Percentiles rank a stretch among this genome's conserved stretches.
Conservation (phyloP, 768 basidiomycete genomes). For the Chiua virens region DNA sequence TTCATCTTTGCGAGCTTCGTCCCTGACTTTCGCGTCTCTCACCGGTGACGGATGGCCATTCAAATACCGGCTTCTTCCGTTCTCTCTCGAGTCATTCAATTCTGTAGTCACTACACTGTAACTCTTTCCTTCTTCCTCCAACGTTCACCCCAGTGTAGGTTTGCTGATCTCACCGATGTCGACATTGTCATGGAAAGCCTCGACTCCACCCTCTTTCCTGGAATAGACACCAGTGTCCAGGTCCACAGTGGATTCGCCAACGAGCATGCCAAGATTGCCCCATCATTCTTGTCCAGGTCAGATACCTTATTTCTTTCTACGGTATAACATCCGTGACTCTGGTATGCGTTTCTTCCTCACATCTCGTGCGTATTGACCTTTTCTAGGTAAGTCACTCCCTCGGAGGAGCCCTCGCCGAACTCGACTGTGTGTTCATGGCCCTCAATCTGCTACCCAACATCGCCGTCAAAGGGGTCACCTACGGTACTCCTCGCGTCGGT, state of each 20-base stretch:
- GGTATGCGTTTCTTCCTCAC: conserved; percentile 24
- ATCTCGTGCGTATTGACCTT: neutral
- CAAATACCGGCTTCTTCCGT: too few species aligned
- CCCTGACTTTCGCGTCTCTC: too few species aligned
- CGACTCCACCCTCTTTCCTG: conserved; percentile 54
- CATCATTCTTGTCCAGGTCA: conserved; percentile 45
- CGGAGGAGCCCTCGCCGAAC: conserved; percentile 52
- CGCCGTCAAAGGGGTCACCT: conserved; percentile 32
- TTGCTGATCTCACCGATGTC: conserved; percentile 52
- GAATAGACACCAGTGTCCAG: conserved; percentile 40
- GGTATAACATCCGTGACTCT: conserved; percentile 42
- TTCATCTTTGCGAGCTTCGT: too few species aligned
- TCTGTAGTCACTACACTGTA: neutral
- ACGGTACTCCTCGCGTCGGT: too few species aligned
- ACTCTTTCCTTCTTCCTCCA: too few species aligned
- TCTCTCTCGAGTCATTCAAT: neutral
- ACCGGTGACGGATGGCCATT: too few species aligned
- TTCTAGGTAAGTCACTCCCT: conserved; percentile 49
- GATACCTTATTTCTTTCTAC: conserved; percentile 37
- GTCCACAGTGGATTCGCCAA: conserved; percentile 57
- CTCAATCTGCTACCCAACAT: conserved; percentile 46
- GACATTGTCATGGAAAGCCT: conserved; percentile 42
- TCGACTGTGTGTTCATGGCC: conserved; percentile 48
- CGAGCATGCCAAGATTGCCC: conserved; percentile 49
- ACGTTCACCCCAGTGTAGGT: too few species aligned